Base-by-base conservation (phyloP, 2,329 filamentous ascomycete genomes). In the Colletotrichum tofieldiae region DNA sequence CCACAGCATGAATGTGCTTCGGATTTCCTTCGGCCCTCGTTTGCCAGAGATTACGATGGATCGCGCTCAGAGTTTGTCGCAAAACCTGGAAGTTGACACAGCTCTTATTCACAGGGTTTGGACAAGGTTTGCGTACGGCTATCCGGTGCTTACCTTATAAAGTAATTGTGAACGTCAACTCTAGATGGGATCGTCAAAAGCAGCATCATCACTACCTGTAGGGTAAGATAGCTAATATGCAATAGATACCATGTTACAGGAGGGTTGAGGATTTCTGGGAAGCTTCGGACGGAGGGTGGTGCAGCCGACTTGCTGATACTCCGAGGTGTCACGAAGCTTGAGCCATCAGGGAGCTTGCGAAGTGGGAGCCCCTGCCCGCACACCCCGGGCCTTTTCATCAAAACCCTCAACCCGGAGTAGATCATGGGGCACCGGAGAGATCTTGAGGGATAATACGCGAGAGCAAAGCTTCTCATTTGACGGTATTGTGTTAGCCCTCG, bases 351-450 rank as follows among this genome's bases (percentile, higher is more conserved):
- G 26, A 69, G 66, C 59, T 69, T 68, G n/a, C 35, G 23, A 54
- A 43, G 37, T 69, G 37, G 52, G 45, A 64, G 58, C 37, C 68
- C 65, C 58, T 71, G 65, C 43, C 26, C 39, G 11, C 26, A 41
- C 51, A 45, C 52, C 58, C 69, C 37, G 58, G 52, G 29, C n/a
- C 8, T n/a, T 41, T 67, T 59, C 35, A 26, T 39, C 58, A 35
- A 29, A 68, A 41, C 60, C 54, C 65, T 60, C 65, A 54, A 59
- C 58, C 58, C n/a, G 32, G 65, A 72, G 54, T 54, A 60, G 69
- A 71, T 73, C 59, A 39, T 61, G 49, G 61, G 62, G 52, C 45
- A 67, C 29, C 59, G 54, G 41, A 69, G 60, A 70, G 70, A 65
- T 72, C 64, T 29, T 52, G 41, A 68, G 52, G 45, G 52, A n/a